Conservation (phyloP, 805 yeast species). For the Sugiyamaella marilandica region DNA sequence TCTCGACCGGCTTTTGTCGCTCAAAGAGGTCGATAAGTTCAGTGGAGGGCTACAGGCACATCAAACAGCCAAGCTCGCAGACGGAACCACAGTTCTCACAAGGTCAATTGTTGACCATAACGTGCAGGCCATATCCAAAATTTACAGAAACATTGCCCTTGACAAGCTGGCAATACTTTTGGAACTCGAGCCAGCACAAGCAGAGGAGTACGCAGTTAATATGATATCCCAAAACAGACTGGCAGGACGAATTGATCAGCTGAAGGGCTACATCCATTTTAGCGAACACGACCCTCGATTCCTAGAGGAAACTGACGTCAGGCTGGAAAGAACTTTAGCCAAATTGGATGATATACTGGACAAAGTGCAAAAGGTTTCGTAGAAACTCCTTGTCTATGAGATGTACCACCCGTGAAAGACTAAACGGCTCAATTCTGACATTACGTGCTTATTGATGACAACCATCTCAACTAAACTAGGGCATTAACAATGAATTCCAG, state of each 20-base stretch:
- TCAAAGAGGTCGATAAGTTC: slow-evolving; percentile 24
- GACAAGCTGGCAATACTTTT: slow-evolving; percentile 26
- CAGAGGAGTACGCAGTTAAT: slow-evolving; percentile 29
- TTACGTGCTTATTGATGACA: too few species aligned
- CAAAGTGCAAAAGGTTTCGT: slow-evolving; percentile 3
- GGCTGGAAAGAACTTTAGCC: slow-evolving; percentile 19
- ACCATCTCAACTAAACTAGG: too few species aligned
- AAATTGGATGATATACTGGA: slow-evolving; percentile 23
- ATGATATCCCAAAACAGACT: slow-evolving; percentile 31
- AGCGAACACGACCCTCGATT: background rate
- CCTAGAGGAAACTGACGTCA: slow-evolving; percentile 8
- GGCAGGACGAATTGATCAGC: slow-evolving; percentile 31
- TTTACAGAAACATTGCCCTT: slow-evolving; percentile 27
- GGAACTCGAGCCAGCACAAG: slow-evolving; percentile 21
- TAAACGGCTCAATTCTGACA: too few species aligned
- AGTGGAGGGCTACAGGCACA: slow-evolving; percentile 19
- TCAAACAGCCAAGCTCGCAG: slow-evolving; percentile 19
- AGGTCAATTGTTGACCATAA: slow-evolving; percentile 33
- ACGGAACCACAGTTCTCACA: slow-evolving; percentile 27
- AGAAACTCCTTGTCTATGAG: background rate
- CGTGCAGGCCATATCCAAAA: slow-evolving; percentile 29
- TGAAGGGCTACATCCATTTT: slow-evolving; percentile 22
- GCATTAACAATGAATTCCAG: too few species aligned
- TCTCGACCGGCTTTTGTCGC: slow-evolving; percentile 25
- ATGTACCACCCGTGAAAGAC: background rate